Evolutionary conservation across 164 flowering plant genomes (phyloP).

Genomic region (Piper longum): DNA sequence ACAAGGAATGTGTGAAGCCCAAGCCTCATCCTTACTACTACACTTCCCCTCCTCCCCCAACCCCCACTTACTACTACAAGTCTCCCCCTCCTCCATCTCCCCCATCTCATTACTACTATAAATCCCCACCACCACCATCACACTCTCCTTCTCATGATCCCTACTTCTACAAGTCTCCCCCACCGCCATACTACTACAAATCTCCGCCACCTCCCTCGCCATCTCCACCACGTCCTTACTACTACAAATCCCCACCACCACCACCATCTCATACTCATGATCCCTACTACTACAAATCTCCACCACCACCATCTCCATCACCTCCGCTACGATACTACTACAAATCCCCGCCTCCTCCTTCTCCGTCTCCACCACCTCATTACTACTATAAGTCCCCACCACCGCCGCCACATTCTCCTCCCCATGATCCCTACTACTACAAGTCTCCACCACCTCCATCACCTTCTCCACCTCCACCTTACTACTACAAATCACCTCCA

Average conservation of each 20-base stretch:
- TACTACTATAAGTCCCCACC: conserved; percentile 17
- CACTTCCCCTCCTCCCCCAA: conserved; percentile 18
- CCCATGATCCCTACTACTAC: conserved; percentile 14
- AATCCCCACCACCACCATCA: conserved; percentile 23
- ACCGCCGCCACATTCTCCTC: conserved; percentile 16
- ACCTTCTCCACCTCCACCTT: not conserved
- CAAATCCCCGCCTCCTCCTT: conserved; percentile 13
- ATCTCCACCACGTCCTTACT: conserved; percentile 22
- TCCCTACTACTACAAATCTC: conserved; percentile 15
- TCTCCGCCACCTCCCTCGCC: conserved; percentile 22
- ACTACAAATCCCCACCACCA: conserved; percentile 20
- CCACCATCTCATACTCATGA: conserved; percentile 12
- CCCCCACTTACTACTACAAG: conserved; percentile 6
- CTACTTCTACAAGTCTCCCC: conserved; percentile 24
- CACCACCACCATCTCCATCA: conserved; percentile 20
- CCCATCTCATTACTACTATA: conserved; percentile 15
- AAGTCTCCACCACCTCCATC: conserved; percentile 33
- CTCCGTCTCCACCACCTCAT: conserved; percentile 24
- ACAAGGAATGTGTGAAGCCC: conserved; percentile 28
- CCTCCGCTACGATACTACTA: conserved; percentile 11
- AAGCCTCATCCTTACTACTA: conserved; percentile 17
- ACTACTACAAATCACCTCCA: no score
- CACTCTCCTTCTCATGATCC: conserved; percentile 15
- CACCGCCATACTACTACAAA: conserved; percentile 11
- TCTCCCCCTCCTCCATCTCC: conserved; percentile 23